Evolutionary conservation across 2,329 filamentous ascomycete genomes (phyloP), one percentile per base, ranked within the genome.

Genomic region (Cladosporium sp.): DNA sequence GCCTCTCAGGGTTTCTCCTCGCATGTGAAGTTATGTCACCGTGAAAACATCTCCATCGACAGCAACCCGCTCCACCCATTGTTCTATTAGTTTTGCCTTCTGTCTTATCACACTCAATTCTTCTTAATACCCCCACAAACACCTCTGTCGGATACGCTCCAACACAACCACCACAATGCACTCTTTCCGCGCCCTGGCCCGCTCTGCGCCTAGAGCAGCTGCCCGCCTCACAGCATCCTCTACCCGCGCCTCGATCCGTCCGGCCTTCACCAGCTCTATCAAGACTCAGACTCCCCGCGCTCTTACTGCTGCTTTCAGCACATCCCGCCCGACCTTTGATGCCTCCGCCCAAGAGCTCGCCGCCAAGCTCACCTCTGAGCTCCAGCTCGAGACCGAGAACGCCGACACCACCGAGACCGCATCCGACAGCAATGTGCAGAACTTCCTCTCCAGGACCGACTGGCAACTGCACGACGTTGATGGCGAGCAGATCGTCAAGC

Each of bases 401-500:
- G 65, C 65, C 50, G 82, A 87, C 65, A 28, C 43, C 25, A 28
- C n/a, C 43, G 77, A 89, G 65, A 88, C 91, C 40, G 82, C 86
- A 51, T 67, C 65, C 55, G 66, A 72, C 61, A 63, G 63, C 63
- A 89, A 87, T 73, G 84, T 97, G 74, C 88, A 91, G 78, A 90
- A 94, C 74, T 97, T 95, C 76, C 78, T 97, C 50, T 86, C 63
- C 15, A 64, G 93, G 72, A 93, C 90, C 78, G 84, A 88, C 40
- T 99, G 92, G 76, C 60, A 84, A 78, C 74, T 87, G 62, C 81
- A 90, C 70, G 94, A 99, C 75, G 85, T 82, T 34, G 82, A 88
- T 28, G 94, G 94, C 63, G 84, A 91, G 75, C 90, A 97, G 78
- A 91, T 96, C 67, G 89, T 99, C 66, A 82, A 88, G 70, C 82